phyloP scores from a whole-genome alignment of 2,329 filamentous ascomycete genomes.

The Helotiales sp. region DNA sequence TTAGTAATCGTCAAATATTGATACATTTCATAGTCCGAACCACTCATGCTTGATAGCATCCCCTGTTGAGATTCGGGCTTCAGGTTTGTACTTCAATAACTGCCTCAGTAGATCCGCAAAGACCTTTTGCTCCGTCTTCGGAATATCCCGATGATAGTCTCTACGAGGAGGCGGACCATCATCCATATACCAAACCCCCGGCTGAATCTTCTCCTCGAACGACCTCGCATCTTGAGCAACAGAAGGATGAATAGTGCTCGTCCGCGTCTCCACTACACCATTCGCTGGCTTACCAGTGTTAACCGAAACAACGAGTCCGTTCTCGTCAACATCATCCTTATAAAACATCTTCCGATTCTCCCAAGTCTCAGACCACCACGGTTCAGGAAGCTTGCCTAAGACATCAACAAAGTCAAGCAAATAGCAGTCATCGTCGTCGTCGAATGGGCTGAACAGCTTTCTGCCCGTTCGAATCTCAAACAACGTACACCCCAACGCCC shows the following conservation, averaged over 20 bases:
- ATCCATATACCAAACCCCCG: not conserved
- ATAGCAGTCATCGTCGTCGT: slow-evolving; percentile 16
- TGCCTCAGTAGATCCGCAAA: not conserved
- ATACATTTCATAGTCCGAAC: not conserved
- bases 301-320: slow-evolving; percentile 6
- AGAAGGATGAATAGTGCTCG: slow-evolving; percentile 12
- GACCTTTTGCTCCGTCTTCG: not conserved
- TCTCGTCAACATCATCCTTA: slow-evolving; percentile 10
- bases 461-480: slow-evolving; percentile 25
- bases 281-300: slow-evolving; percentile 5
- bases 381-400: slow-evolving; percentile 24
- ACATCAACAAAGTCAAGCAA: slow-evolving; percentile 15
- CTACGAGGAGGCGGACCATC: not conserved
- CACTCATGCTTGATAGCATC: not conserved
- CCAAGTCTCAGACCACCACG: slow-evolving; percentile 27
- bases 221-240: slow-evolving; percentile 14
- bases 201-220: slow-evolving; percentile 12
- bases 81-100: not conserved
- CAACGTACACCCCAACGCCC: slow-evolving; percentile 25
- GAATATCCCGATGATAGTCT: not conserved
- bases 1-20: no score
- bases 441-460: slow-evolving; percentile 22
- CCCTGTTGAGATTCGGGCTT: not conserved
- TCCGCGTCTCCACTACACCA: not conserved
- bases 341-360: slow-evolving; percentile 14